Evolutionary conservation across 202 grass and related monocot genomes (phyloP), one percentile per base, ranked within the genome.

Genomic region (Panicum hallii): DNA sequence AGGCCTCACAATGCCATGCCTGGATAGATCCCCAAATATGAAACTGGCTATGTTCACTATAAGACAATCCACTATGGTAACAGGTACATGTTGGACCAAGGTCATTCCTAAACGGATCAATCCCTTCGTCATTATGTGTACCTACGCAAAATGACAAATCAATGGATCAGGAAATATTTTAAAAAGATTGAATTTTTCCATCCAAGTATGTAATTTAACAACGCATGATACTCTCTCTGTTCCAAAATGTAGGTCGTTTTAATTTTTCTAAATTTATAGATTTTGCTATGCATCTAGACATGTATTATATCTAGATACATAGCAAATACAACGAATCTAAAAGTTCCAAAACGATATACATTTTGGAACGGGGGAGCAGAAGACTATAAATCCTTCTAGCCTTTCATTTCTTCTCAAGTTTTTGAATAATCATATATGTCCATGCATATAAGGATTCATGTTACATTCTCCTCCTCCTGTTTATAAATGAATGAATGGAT

Each of bases 71-170:
- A 94, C 86, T 23, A 75, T 15, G 4, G 19, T 19, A 16, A 73
- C 0, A 0, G 84, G 84, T 1, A 94, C 7, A 38, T 91, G 75
- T 56, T 87, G 23, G 13, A 65, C 11, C 11, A 91, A 23, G 3
- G 47, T 53, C 92, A 91, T 94, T 44, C 89, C 92, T 6, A 87
- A 8, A 38, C 83, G 57, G 23, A 89, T 82, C 71, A 91, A 69
- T 5, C 77, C 92, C 50, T 85, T 91, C 2, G 77, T 85, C 66
- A 89, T 64, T 11, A 94, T 78, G 65, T 91, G 92, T 7, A 94
- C 43, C 92, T 94, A 48, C 72, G 84, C 14, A 40, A n/a, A 28
- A 28, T 38, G 4, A 20, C 40, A 38, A 54, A n/a, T 38, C 5
- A 2, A n/a, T 12, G 10, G 28, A 20, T 74, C 84, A 60, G 75